phyloP scores from a whole-genome alignment of 2,329 filamentous ascomycete species.

The Gnomoniopsis smithogilvyi region DNA sequence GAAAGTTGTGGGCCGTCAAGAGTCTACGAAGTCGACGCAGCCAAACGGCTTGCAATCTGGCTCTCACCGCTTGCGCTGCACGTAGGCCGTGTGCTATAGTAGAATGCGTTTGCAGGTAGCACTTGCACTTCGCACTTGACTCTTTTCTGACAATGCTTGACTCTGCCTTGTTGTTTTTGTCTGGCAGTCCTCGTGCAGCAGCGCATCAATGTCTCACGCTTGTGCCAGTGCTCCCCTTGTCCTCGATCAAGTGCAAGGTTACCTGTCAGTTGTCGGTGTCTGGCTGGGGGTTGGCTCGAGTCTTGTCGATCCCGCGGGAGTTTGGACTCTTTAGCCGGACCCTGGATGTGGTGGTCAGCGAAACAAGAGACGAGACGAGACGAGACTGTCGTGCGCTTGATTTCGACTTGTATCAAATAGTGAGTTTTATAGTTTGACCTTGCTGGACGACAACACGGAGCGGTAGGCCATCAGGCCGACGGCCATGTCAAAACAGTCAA shows the following conservation, averaged over 20 bases:
- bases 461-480: too few relatives aligned
- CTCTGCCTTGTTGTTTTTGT: background rate
- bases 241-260: background rate
- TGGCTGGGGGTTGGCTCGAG: background rate
- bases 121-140: slow-evolving; percentile 3
- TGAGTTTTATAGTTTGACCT: too few relatives aligned
- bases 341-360: background rate
- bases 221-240: background rate
- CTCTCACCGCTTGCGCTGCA: slow-evolving; percentile 32
- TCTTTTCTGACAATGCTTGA: slow-evolving; percentile 3
- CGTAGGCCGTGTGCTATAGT: slow-evolving; percentile 20
- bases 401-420: too few relatives aligned
- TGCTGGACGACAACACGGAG: too few relatives aligned
- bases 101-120: slow-evolving; percentile 18
- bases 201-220: background rate
- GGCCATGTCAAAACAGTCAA: background rate
- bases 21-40: background rate
- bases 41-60: slow-evolving; percentile 20
- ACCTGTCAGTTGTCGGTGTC: background rate
- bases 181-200: background rate
- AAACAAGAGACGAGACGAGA: background rate
- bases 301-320: background rate
- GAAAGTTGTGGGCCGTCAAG: slow-evolving; percentile 3
- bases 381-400: background rate
- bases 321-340: background rate